Evolutionary conservation across 2,329 filamentous ascomycete species (phyloP), one percentile per base, ranked within the genome.

Genomic region (Fusarium udum): DNA sequence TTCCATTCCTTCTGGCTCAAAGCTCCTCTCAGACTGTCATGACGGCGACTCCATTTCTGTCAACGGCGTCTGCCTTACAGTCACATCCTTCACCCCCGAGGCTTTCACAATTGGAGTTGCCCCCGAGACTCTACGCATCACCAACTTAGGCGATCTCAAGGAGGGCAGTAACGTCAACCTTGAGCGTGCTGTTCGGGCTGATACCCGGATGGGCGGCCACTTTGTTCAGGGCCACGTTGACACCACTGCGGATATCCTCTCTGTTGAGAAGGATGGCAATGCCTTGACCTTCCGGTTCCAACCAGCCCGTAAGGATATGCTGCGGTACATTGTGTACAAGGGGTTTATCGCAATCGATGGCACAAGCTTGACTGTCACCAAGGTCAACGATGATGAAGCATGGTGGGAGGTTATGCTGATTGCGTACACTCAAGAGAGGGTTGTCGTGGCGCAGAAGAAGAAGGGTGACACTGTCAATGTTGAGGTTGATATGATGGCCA

Each of bases 381-480:
- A 89, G 75, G 95, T 98, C 36, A 85, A 95, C 78, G 95, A 98
- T 82, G 87, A 80, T 8, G 89, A 90, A 74, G 91, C 92, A 46
- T 97, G 94, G 82, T 98, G 92, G 89, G 96, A 98, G 88, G 92
- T 99, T 56, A 99, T 99, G 96, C 87, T 99, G 70, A 98, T 99
- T 81, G 90, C 93, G 14, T 99, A 99, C 83, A 98, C 96, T 16
- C 96, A 98, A 85, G 94, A 95, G 83, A 93, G 93, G 82, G 92
- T 99, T 22, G 92, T 97, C 22, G 91, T 94, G 72, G 93, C 93
- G 6, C 86, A 85, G 59, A 98, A 98, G 88, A 86, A 89, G 82
- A 84, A 88, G 36, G 95, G 95, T 6, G 94, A 97, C 11, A 89
- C 91, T 56, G 93, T 97, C 69, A 98, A 98, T 79, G 89, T 98